Evolutionary conservation across 23 red algal species (phyloP).

Genomic region (Pyropia yezoensis): DNA sequence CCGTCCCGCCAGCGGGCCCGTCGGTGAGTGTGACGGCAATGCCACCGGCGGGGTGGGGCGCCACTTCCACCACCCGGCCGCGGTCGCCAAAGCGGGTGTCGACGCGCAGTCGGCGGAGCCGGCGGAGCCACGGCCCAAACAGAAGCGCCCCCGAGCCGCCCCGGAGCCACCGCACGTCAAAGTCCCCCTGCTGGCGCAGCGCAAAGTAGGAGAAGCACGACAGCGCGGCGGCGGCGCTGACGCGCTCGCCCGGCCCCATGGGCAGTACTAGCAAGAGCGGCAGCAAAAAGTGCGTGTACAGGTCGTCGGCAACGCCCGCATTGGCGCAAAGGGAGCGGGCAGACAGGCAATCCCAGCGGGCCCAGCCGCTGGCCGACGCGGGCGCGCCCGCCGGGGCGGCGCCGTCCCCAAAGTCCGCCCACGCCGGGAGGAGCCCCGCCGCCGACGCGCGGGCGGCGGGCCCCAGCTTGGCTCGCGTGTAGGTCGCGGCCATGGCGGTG

Average conservation of each 20-base stretch:
- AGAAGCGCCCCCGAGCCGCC: conserved; percentile 45
- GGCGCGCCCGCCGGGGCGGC: background rate
- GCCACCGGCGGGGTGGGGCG: too few species aligned
- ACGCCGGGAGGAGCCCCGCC: conserved; percentile 55
- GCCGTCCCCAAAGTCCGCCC: conserved; percentile 5
- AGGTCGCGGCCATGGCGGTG: conserved; percentile 57
- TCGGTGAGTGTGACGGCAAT: conserved; percentile 36
- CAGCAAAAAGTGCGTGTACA: conserved; percentile 48
- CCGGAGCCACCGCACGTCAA: conserved; percentile 82
- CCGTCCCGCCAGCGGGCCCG: conserved; percentile 8
- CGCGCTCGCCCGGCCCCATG: conserved; percentile 53
- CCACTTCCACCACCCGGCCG: too few species aligned
- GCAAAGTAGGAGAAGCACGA: conserved; percentile 69
- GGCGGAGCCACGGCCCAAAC: conserved; percentile 40
- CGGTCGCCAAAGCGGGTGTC: conserved; percentile 4
- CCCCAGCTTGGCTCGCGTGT: conserved; percentile 25
- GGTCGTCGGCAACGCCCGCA: conserved; percentile 39
- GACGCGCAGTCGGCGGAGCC: conserved; percentile 20
- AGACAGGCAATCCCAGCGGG: conserved; percentile 66
- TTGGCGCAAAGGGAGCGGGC: conserved; percentile 55
- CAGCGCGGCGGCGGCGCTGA: conserved; percentile 50
- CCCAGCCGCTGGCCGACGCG: conserved; percentile 31
- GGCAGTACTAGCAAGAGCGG: conserved; percentile 68
- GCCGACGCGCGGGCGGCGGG: conserved; percentile 37
- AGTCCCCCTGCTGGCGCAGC: conserved; percentile 54